A percentile compares a stretch with the other conserved stretches of the same genome.
These are phyloP conservation scores for Nemania sp. DNA, from an alignment of 2,329 filamentous ascomycete genomes.

Conservation along the genomic window DNA sequence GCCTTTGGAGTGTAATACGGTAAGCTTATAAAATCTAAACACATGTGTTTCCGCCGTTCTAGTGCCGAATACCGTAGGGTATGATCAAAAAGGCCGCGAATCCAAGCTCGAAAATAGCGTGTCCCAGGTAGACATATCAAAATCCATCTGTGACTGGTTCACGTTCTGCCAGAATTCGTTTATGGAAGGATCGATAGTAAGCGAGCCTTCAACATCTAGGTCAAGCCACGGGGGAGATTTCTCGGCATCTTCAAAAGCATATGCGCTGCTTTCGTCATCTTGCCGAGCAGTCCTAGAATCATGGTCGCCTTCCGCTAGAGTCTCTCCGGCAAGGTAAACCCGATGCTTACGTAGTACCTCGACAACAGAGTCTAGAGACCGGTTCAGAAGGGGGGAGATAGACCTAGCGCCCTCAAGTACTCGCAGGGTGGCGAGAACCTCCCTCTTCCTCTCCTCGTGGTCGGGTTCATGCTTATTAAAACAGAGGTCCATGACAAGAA, in stretches of 20 bases:
- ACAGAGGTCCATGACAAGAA: constrained; percentile 42
- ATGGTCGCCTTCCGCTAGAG: neutral
- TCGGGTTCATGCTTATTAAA: constrained; percentile 37
- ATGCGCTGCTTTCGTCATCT: neutral
- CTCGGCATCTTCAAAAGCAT: neutral
- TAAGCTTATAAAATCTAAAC: neutral
- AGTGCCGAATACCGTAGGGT: neutral
- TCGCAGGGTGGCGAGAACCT: constrained; percentile 29
- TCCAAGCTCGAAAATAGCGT: constrained; percentile 20
- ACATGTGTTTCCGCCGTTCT: neutral
- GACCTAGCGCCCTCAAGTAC: constrained; percentile 30
- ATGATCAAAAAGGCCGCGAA: constrained; percentile 5
- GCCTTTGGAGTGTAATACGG: neutral
- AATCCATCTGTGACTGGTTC: constrained; percentile 6
- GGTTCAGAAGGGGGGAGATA: constrained; percentile 29
- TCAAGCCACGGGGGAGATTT: neutral
- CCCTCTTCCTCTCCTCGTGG: constrained; percentile 27
- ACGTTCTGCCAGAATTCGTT: constrained; percentile 22
- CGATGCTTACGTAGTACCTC: constrained; percentile 32
- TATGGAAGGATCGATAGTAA: constrained; percentile 10
- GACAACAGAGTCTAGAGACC: constrained; percentile 27
- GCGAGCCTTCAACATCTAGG: neutral
- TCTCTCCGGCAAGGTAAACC: constrained; percentile 21
- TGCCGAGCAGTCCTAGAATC: neutral
- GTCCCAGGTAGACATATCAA: constrained; percentile 17